Evolutionary conservation across 1,284 basidiomycete species (phyloP).

Genomic region (Sanghuangporus sanghuang): DNA sequence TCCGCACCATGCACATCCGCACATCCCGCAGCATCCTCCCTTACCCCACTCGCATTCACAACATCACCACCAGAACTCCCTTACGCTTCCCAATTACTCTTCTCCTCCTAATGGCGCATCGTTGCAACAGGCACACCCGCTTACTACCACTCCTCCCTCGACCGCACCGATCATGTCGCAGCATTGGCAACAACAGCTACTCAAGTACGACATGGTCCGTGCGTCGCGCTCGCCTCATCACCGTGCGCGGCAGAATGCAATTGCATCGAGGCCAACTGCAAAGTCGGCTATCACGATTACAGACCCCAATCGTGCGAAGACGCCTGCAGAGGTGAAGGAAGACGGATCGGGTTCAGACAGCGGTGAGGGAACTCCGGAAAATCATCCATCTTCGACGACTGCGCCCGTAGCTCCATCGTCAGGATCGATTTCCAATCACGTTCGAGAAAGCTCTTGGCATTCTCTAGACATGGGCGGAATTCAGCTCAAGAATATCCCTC

Average conservation of each 20-base stretch:
- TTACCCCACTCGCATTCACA: constrained; percentile 57
- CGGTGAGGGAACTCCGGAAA: constrained; percentile 33
- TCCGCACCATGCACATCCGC: constrained; percentile 53
- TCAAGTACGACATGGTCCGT: constrained; percentile 78
- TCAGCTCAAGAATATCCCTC: constrained; percentile 85
- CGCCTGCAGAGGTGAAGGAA: constrained; percentile 33
- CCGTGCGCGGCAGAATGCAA: constrained; percentile 72
- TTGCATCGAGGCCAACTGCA: constrained; percentile 71
- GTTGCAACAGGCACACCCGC: constrained; percentile 47
- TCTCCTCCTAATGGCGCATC: constrained; percentile 60
- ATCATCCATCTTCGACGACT: constrained; percentile 70
- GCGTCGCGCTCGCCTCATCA: constrained; percentile 74
- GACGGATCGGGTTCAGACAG: constrained; percentile 24
- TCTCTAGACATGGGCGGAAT: constrained; percentile 97
- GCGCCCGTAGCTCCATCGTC: constrained; percentile 60
- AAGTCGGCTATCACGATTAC: constrained; percentile 82
- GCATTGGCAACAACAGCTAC: constrained; percentile 77
- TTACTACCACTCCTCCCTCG: constrained; percentile 60
- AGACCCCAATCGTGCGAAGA: constrained; percentile 66
- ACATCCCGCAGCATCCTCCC: constrained; percentile 45
- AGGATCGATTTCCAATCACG: constrained; percentile 50
- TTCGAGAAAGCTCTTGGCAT: constrained; percentile 77
- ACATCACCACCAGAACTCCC: constrained; percentile 69
- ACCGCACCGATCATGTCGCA: constrained; percentile 57
- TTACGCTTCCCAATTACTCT: constrained; percentile 55